Conservation (phyloP, 768 basidiomycete species). For the Collybia sp. region DNA sequence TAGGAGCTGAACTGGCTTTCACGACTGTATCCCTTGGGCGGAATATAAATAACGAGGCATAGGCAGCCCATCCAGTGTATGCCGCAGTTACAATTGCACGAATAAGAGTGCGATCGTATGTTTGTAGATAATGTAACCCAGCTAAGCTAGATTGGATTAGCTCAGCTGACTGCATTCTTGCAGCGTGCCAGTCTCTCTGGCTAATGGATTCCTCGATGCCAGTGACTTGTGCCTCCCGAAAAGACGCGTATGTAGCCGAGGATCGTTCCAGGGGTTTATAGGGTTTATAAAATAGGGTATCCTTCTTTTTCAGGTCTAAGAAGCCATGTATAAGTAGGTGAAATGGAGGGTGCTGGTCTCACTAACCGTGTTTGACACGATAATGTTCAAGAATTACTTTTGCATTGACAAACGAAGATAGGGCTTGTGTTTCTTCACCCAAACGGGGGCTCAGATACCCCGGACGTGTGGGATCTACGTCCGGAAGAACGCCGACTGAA, state of each 20-base stretch:
- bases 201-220: constrained; percentile 43
- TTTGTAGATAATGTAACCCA: constrained; percentile 77
- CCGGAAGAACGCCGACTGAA: constrained; percentile 77
- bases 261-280: constrained; percentile 41
- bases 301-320: constrained; percentile 56
- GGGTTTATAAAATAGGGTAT: constrained; percentile 60
- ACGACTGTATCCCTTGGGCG: constrained; percentile 25
- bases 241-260: constrained; percentile 17
- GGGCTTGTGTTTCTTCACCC: constrained; percentile 48
- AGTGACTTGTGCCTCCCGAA: constrained; percentile 28
- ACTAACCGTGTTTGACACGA: constrained; percentile 67
- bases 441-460: constrained; percentile 50
- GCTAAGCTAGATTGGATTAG: constrained; percentile 50
- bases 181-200: constrained; percentile 38
- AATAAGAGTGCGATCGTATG: constrained; percentile 76
- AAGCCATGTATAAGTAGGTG: constrained; percentile 1
- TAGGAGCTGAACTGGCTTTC: neutral
- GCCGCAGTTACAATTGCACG: constrained; percentile 64
- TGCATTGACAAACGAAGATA: constrained; percentile 59
- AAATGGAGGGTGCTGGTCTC: neutral
- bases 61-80: constrained; percentile 77
- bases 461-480: constrained; percentile 53
- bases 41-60: constrained; percentile 54
- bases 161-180: constrained; percentile 40
- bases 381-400: constrained; percentile 76